Evolutionary conservation across 1,139 yeast genomes (phyloP), one percentile per base, ranked within the genome.

Genomic region (Sugiyamaella xylanicola): DNA sequence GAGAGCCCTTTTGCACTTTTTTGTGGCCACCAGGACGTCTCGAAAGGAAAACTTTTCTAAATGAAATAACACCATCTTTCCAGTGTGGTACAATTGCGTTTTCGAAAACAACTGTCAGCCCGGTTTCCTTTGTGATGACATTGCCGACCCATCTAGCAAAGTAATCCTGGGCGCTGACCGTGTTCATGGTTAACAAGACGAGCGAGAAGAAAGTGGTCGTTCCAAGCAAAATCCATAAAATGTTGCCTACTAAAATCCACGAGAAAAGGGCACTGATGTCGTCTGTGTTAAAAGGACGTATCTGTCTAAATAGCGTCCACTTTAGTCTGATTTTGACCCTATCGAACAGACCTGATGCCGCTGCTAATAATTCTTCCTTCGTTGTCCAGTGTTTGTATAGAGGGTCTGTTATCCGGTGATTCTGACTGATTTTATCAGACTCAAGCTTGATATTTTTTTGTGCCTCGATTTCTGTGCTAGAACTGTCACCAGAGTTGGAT

Each of bases 81-180:
- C 97, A 92, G 53, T 91, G 91, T 0, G 98, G 98, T 2, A 91
- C 96, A 57, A 92, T 88, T 1, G 99, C 99, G 67, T 83, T 86
- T 68, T 93, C 99, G 68, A 93, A 93, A 0, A 90, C 85, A 11
- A 93, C 97, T 0, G 87, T 84, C 63, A 92, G 73, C n/a, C 91
- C 89, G 1, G 95, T 84, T 65, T 91, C 93, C 61, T 82, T 82
- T 13, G 99, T 92, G 57, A 93, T 80, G 55, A 88, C 74, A 65
- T 87, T 88, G 8, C 98, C 98, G 40, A 91, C 77, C 62, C 81
- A 79, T 51, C 86, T 76, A 1, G 97, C 98, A 45, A 92, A 86
- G 59, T 84, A 82, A 67, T 92, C 97, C 67, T 92, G 96, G 1
- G 96, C 96, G 67, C 88, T 83, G 8, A 91, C 92, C 0, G 97